Evolutionary conservation across 306 rosid species (phyloP).

Genomic region (Dryas alaskensis): DNA sequence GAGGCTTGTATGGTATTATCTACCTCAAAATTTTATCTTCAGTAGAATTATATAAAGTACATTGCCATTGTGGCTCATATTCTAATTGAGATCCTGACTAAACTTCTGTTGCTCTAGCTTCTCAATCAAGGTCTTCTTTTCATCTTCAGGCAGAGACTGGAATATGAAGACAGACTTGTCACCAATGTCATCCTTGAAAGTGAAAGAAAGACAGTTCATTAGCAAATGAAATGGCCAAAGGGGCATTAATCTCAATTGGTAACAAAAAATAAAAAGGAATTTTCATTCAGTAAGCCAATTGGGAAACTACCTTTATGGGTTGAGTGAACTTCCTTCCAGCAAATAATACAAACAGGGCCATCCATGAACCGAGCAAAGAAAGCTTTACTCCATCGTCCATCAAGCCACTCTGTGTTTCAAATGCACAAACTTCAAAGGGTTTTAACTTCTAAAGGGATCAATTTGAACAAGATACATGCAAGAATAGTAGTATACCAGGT

Average conservation of each 20-base stretch:
- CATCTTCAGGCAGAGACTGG: slow-evolving; percentile 60
- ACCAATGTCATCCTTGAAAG: slow-evolving; percentile 78
- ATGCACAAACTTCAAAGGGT: not conserved
- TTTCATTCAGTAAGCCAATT: not conserved
- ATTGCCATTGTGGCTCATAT: not conserved
- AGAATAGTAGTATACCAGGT: slow-evolving; percentile 50
- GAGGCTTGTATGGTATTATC: not conserved
- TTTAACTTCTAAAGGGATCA: not conserved
- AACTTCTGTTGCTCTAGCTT: slow-evolving; percentile 59
- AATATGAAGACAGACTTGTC: slow-evolving; percentile 90
- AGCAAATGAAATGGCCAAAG: not conserved
- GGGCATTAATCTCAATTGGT: not conserved
- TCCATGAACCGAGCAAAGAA: slow-evolving; percentile 65
- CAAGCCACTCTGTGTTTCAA: slow-evolving; percentile 63
- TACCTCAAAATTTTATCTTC: slow-evolving; percentile 6
- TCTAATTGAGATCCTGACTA: slow-evolving; percentile 21
- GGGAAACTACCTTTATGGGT: slow-evolving; percentile 66
- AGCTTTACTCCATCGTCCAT: slow-evolving; percentile 76
- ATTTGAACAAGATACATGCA: not conserved
- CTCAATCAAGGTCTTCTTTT: slow-evolving; percentile 58
- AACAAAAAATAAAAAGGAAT: slow-evolving; percentile 6
- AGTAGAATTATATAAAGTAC: not conserved
- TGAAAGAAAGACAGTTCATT: slow-evolving; percentile 16
- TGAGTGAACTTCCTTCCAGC: slow-evolving; percentile 91
- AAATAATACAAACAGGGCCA: slow-evolving; percentile 69